Conservation (phyloP, 306 rosid species). For the Acacia confusa region DNA sequence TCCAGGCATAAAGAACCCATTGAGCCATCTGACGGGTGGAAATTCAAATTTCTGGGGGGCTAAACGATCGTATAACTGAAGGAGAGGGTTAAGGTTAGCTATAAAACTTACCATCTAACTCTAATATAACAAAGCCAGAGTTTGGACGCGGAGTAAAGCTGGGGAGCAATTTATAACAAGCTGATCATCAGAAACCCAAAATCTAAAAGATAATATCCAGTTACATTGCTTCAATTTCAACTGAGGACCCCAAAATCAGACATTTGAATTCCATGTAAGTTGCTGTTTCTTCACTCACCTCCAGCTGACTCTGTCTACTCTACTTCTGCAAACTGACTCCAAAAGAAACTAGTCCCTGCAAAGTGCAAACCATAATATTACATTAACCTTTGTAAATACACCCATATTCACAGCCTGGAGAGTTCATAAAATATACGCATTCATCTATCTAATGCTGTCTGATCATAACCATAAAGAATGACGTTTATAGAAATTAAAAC, state of each 20-base stretch:
- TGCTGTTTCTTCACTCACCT: constrained; percentile 15
- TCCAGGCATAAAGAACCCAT: background rate
- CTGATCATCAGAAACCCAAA: background rate
- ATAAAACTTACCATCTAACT: background rate
- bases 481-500: background rate
- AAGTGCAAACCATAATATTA: constrained; percentile 42
- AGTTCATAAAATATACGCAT: background rate
- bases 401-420: background rate
- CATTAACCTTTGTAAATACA: constrained; percentile 1
- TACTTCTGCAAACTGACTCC: background rate
- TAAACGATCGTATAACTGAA: background rate
- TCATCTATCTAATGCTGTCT: background rate
- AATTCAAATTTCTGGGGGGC: background rate
- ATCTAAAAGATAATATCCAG: constrained; percentile 20
- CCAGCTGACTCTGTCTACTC: background rate
- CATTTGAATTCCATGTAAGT: constrained; percentile 1
- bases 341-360: constrained; percentile 65
- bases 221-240: constrained; percentile 19
- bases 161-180: constrained; percentile 9
- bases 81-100: background rate
- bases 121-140: constrained; percentile 30
- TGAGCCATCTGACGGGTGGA: background rate
- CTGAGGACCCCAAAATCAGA: constrained; percentile 24
- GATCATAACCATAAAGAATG: background rate
- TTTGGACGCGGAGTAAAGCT: constrained; percentile 13